Evolutionary conservation across 2,329 filamentous ascomycete genomes (phyloP), one percentile per base, ranked within the genome.

Genomic region (Phaeoacremonium minimum): DNA sequence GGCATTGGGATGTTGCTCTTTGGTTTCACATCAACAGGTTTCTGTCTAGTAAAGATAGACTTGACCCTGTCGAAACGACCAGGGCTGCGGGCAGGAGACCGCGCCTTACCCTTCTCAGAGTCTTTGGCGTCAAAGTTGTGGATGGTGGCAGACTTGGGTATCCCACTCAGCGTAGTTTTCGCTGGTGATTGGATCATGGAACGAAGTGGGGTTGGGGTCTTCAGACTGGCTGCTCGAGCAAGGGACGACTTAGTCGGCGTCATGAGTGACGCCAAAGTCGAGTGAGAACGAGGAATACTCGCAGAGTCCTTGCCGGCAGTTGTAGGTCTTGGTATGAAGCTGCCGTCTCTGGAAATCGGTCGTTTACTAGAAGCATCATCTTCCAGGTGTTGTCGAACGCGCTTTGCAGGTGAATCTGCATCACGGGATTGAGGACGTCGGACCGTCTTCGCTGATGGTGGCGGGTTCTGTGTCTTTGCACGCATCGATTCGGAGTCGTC

Each of bases 201-300:
- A 15, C 39, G 42, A 26, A 34, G 15, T 18, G 65, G 65, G 36
- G 71, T 75, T 30, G 75, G 62, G 7, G 70, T 66, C 51, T 76
- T 80, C 36, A 64, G 63, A 46, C 69, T 79, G 37, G 71, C 62
- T 32, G 73, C 63, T 30, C 83, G 80, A 20, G 80, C 77, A 35
- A 86, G 58, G 1, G 85, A 87, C 7, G 87, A 69, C 56, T 87
- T 88, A 7, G 86, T 93, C 0, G 89, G 88, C 6, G 87, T 94
- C 58, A 82, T 76, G 18, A 91, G 66, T 41, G 69, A 80, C 43
- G 69, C 67, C 41, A 69, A 61, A 43, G 74, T 69, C 7, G 72
- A 62, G 37, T 71, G 64, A 1, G 70, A 60, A 17, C 67, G 68
- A 33, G 60, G 47, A 15, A 70, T 51, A 13, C 54, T 50, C 28